A percentile compares a stretch with the other conserved stretches of the same genome.
Evolutionary conservation across 23 red algal genomes (phyloP).

Genomic region (Gracilariopsis chorda): DNA sequence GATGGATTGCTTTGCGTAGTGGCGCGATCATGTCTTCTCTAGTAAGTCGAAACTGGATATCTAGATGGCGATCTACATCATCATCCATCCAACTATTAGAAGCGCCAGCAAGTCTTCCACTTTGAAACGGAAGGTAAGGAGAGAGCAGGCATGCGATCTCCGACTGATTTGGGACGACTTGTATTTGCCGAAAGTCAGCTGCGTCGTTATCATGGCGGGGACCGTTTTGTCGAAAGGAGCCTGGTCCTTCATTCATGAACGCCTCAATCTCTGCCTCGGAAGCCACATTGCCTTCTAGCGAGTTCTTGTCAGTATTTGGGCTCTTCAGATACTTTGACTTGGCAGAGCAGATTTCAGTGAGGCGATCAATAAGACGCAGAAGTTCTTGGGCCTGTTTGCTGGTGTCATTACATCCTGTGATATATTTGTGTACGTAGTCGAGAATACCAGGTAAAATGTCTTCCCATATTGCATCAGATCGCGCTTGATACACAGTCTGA

Average conservation of each 20-base stretch:
- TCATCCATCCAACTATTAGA: neutral
- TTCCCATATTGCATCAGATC: neutral
- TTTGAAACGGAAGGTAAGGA: neutral
- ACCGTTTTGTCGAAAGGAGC: neutral
- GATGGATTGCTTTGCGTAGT: neutral
- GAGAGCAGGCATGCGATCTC: neutral
- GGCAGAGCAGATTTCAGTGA: neutral
- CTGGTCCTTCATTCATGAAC: neutral
- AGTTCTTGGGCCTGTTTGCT: neutral
- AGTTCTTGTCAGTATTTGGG: neutral
- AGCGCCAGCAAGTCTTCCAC: neutral
- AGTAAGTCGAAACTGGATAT: neutral
- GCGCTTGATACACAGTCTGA: neutral
- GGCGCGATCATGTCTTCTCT: slow-evolving; percentile 8
- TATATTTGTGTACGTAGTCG: neutral
- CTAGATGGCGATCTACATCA: slow-evolving; percentile 5
- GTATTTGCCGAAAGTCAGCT: neutral
- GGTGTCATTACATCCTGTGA: neutral
- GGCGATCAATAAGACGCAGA: neutral
- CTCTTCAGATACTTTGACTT: neutral
- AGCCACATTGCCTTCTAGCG: neutral
- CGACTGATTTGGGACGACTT: neutral
- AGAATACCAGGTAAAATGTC: neutral
- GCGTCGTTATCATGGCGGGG: neutral
- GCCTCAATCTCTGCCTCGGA: neutral